phyloP scores from a whole-genome alignment of 768 basidiomycete species.

The Pilatotrama ljubarskyi region DNA sequence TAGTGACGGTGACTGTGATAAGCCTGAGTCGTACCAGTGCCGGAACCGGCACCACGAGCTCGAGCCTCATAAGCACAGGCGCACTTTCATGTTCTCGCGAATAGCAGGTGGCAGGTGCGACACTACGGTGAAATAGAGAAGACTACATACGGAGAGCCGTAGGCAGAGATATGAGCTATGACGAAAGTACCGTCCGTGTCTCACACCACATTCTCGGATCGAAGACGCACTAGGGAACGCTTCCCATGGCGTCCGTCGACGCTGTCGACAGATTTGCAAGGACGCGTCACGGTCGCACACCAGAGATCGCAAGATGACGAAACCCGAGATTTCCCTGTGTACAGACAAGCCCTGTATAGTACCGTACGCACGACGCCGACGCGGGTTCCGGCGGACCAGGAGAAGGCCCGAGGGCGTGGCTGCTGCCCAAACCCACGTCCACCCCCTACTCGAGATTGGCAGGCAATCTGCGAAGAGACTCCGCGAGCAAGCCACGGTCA shows the following conservation, averaged over 20 bases:
- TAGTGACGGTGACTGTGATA: no score
- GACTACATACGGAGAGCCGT: no score
- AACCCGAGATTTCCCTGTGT: not conserved
- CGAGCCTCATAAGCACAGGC: not conserved
- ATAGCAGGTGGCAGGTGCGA: no score
- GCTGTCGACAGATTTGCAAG: not conserved
- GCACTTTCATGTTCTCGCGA: no score
- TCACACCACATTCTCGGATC: not conserved
- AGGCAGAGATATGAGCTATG: no score
- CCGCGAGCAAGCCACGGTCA: not conserved
- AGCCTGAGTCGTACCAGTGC: not conserved
- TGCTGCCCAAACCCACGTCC: not conserved
- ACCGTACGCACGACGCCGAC: no score
- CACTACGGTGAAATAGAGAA: no score
- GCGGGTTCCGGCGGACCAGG: not conserved
- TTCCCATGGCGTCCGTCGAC: conserved; percentile 2
- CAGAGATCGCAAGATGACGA: conserved; percentile 7
- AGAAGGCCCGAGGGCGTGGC: not conserved
- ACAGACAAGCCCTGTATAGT: not conserved
- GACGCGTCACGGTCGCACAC: conserved; percentile 7
- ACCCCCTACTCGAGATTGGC: not conserved
- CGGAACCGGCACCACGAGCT: not conserved
- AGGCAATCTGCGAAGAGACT: not conserved
- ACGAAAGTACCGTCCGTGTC: no score
- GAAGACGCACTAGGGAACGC: not conserved